Evolutionary conservation across 805 yeast genomes (phyloP).

Genomic region (Scheffersomyces spartinae): DNA sequence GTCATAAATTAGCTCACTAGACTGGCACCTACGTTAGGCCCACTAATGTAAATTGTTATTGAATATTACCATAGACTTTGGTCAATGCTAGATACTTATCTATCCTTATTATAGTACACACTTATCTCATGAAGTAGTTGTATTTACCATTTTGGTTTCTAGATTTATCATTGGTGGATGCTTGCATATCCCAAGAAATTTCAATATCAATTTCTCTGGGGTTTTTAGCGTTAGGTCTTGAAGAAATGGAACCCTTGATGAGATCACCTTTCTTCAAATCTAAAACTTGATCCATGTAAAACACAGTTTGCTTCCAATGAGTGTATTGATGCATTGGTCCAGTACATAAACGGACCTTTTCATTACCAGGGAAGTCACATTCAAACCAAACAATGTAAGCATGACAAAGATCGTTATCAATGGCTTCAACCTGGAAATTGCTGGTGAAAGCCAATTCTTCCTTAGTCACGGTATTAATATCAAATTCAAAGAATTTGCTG

Average conservation of each 20-base stretch:
- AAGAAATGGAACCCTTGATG: constrained; percentile 59
- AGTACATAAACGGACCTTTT: constrained; percentile 70
- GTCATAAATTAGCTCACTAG: no score
- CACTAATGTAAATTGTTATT: no score
- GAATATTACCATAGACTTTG: no score
- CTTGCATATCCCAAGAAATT: constrained; percentile 42
- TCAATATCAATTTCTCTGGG: constrained; percentile 87
- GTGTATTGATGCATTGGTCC: constrained; percentile 93
- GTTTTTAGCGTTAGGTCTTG: constrained; percentile 65
- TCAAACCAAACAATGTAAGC: constrained; percentile 95
- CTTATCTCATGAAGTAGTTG: constrained; percentile 64
- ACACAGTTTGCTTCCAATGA: constrained; percentile 98
- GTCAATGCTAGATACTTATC: no score
- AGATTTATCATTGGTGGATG: constrained; percentile 24
- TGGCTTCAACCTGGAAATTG: constrained; percentile 60
- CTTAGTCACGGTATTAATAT: constrained; percentile 77
- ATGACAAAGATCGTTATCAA: constrained; percentile 71
- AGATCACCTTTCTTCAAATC: constrained; percentile 67
- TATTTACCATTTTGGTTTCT: constrained; percentile 50
- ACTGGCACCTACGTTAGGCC: no score
- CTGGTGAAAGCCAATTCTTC: constrained; percentile 70
- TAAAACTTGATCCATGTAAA: constrained; percentile 75
- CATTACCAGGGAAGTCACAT: constrained; percentile 68
- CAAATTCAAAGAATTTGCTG: constrained; percentile 64
- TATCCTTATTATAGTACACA: no score